Conservation (phyloP, 495 filamentous ascomycete species). For the Choiromyces venosus region DNA sequence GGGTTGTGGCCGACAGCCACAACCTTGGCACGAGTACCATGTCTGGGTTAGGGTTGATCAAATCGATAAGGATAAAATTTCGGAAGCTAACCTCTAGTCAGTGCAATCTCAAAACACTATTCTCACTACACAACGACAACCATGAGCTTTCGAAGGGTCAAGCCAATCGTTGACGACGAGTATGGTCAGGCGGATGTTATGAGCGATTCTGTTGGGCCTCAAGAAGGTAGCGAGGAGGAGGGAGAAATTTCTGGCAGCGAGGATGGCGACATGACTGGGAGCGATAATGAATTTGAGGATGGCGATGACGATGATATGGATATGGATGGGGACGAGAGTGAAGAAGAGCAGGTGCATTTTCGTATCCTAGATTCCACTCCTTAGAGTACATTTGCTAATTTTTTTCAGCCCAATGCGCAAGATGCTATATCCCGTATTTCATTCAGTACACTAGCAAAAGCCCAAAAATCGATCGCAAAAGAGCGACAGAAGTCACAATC, state of each 20-base stretch:
- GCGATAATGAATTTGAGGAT: not conserved
- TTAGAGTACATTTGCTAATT: not conserved
- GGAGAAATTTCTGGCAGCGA: slow-evolving; percentile 23
- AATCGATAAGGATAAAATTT: not conserved
- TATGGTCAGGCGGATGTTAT: not conserved
- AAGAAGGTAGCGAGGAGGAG: slow-evolving; percentile 11
- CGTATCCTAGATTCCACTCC: not conserved
- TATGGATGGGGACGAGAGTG: slow-evolving; percentile 45
- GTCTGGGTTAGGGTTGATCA: not conserved
- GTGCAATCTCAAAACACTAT: not conserved
- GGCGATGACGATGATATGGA: slow-evolving; percentile 27
- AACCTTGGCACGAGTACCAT: too few species aligned
- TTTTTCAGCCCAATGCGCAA: slow-evolving; percentile 14
- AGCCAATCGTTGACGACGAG: slow-evolving; percentile 19
- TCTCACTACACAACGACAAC: not conserved
- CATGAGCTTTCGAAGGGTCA: slow-evolving; percentile 32
- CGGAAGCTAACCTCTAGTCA: not conserved
- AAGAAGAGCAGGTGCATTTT: slow-evolving; percentile 30
- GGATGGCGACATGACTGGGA: slow-evolving; percentile 2
- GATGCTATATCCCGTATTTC: slow-evolving; percentile 56
- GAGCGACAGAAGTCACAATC: slow-evolving; percentile 39
- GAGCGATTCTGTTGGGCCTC: not conserved
- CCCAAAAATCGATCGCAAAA: slow-evolving; percentile 60
- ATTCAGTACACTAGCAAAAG: slow-evolving; percentile 82
- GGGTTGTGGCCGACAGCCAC: too few species aligned